phyloP scores from a whole-genome alignment of 352 stramenopile genomes.

The Globisporangium solare region DNA sequence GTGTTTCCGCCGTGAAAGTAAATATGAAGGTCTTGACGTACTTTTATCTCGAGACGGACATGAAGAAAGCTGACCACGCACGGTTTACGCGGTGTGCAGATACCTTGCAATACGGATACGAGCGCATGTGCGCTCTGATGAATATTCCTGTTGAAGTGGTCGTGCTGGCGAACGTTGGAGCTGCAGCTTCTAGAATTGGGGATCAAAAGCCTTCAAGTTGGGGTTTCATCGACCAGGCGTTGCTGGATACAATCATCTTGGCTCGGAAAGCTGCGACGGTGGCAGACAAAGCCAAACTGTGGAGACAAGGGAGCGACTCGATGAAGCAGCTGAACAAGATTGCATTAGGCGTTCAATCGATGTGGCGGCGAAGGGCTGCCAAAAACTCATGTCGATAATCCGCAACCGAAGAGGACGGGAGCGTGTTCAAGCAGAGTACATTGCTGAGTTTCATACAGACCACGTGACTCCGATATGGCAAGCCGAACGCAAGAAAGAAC shows the following conservation, averaged over 20 bases:
- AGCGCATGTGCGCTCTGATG: conserved; percentile 55
- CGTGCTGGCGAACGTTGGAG: conserved; percentile 12
- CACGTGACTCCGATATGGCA: conserved; percentile 66
- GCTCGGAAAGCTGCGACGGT: conserved; percentile 2
- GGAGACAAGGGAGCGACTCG: conserved; percentile 18
- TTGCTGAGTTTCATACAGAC: conserved; percentile 49
- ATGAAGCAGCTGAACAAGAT: conserved; percentile 34
- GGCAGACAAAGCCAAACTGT: conserved; percentile 25
- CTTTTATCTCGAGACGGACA: conserved; percentile 39
- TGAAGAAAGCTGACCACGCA: conserved; percentile 41
- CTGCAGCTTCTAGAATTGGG: not conserved
- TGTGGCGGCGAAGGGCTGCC: conserved; percentile 46
- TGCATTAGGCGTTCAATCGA: conserved; percentile 36
- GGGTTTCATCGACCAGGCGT: conserved; percentile 10
- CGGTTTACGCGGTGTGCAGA: conserved; percentile 44
- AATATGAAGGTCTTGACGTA: conserved; percentile 53
- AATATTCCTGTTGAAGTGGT: conserved; percentile 36
- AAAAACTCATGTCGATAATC: conserved; percentile 37
- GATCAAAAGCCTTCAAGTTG: not conserved
- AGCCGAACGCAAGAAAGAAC: conserved; percentile 50
- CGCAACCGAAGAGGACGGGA: conserved; percentile 12
- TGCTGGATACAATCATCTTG: conserved; percentile 12
- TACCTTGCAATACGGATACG: conserved; percentile 52
- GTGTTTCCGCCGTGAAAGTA: conserved; percentile 54
- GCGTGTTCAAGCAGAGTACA: conserved; percentile 31